phyloP scores from a whole-genome alignment of 345 rosid genomes.

The Boechera stricta region DNA sequence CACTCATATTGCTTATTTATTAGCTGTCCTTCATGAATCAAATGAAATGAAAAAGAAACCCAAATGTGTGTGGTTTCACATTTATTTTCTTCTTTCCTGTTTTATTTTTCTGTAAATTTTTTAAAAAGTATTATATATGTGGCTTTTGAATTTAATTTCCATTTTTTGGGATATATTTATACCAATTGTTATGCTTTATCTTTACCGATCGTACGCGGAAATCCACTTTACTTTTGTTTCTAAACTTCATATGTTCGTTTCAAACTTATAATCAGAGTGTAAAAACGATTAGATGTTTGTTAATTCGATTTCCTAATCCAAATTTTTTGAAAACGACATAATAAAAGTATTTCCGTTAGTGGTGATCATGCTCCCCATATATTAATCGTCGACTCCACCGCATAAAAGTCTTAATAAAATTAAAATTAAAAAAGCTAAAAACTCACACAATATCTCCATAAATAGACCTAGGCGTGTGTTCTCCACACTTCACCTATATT shows the following conservation, averaged over 20 bases:
- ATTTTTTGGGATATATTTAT: conserved; percentile 2
- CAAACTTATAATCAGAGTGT: conserved; percentile 32
- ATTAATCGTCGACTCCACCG: conserved; percentile 38
- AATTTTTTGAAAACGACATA: conserved; percentile 7
- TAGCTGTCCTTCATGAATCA: not conserved
- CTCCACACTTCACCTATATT: conserved; percentile 55
- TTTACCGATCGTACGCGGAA: conserved; percentile 33
- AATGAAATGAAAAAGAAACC: too few relatives aligned
- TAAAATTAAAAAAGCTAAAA: not conserved
- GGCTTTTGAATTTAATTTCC: conserved; percentile 17
- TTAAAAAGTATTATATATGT: not conserved
- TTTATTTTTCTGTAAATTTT: not conserved
- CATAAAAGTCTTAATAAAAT: not conserved
- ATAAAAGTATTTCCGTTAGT: conserved; percentile 42
- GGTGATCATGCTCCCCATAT: conserved; percentile 49
- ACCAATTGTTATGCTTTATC: conserved; percentile 26
- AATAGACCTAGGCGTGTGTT: conserved; percentile 70
- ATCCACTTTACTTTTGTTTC: conserved; percentile 25
- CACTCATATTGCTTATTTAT: conserved; percentile 10
- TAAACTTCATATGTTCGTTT: conserved; percentile 32
- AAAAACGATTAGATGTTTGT: conserved; percentile 30
- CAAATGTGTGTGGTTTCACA: conserved; percentile 21
- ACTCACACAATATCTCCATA: conserved; percentile 42
- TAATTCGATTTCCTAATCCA: conserved; percentile 11
- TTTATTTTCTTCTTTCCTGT: not conserved